Conservation (phyloP, 805 yeast genomes). For the Metschnikowia proteae region DNA sequence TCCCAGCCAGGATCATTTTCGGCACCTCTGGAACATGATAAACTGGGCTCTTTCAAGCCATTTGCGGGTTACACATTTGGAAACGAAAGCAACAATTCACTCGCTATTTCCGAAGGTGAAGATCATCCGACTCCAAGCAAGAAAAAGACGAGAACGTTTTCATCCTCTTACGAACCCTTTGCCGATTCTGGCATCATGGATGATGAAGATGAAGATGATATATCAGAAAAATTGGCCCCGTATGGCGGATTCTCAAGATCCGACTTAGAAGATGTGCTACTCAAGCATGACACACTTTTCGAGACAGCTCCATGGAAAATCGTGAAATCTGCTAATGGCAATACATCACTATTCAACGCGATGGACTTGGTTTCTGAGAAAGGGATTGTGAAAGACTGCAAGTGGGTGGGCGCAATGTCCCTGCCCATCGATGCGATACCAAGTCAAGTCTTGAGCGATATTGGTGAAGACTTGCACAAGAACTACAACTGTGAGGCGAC, state of each 20-base stretch:
- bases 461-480: constrained; percentile 42
- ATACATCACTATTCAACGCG: constrained; percentile 86
- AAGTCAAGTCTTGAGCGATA: constrained; percentile 47
- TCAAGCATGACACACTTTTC: constrained; percentile 43
- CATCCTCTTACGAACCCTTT: constrained; percentile 13
- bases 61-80: constrained; percentile 20
- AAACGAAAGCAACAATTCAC: constrained; percentile 27
- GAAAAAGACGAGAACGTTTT: constrained; percentile 1
- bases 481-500: constrained; percentile 63
- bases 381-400: constrained; percentile 33
- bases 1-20: constrained; percentile 10
- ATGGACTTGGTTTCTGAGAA: constrained; percentile 52
- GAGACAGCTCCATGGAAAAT: constrained; percentile 70
- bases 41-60: constrained; percentile 9
- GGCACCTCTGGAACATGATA: constrained; percentile 1
- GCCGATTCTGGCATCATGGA: constrained; percentile 11
- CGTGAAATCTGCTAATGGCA: constrained; percentile 68
- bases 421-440: constrained; percentile 87
- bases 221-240: constrained; percentile 44
- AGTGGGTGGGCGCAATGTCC: constrained; percentile 90
- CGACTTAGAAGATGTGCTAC: constrained; percentile 46
- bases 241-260: constrained; percentile 76
- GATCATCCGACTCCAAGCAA: constrained; percentile 11
- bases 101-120: constrained; percentile 31
- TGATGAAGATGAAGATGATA: constrained; percentile 14